phyloP scores from a whole-genome alignment of 192 early-diverging fungal species.

The Rhizophagus clarus region DNA sequence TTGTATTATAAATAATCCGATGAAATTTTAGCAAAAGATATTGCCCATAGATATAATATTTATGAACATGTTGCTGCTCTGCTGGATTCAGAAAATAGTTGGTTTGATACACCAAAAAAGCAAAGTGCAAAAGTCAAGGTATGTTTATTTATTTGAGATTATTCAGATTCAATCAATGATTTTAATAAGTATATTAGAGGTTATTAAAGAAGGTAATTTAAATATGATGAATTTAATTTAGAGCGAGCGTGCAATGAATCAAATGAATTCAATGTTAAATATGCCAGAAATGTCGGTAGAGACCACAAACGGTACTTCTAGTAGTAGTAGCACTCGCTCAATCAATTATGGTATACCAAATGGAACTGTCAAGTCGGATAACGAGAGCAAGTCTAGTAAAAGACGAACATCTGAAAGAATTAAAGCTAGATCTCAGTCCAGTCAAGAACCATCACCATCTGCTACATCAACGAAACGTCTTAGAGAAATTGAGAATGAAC shows the following conservation, averaged over 20 bases:
- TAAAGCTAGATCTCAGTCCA: neutral
- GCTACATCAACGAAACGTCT: conserved; percentile 1
- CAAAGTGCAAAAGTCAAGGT: conserved; percentile 18
- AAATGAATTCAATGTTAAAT: neutral
- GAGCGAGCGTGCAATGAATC: neutral
- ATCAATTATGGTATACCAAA: neutral
- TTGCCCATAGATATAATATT: conserved; percentile 31
- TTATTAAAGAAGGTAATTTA: neutral
- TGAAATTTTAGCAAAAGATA: conserved; percentile 29
- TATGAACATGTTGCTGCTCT: conserved; percentile 30
- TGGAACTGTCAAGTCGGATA: neutral
- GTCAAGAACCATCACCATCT: neutral
- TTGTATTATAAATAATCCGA: neutral
- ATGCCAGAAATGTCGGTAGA: neutral
- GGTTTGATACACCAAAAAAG: conserved; percentile 25
- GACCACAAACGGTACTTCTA: conserved; percentile 1
- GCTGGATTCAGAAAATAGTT: conserved; percentile 32
- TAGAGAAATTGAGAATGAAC: conserved; percentile 13
- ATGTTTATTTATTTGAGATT: neutral
- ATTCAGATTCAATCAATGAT: too few species aligned
- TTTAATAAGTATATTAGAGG: neutral
- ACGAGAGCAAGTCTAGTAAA: neutral
- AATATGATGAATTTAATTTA: neutral
- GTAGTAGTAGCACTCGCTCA: neutral
- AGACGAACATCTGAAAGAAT: neutral